A percentile compares a stretch with the other conserved stretches of the same genome.
phyloP scores from a whole-genome alignment of 371 early-diverging fungal genomes.

The Smittium culicis region DNA sequence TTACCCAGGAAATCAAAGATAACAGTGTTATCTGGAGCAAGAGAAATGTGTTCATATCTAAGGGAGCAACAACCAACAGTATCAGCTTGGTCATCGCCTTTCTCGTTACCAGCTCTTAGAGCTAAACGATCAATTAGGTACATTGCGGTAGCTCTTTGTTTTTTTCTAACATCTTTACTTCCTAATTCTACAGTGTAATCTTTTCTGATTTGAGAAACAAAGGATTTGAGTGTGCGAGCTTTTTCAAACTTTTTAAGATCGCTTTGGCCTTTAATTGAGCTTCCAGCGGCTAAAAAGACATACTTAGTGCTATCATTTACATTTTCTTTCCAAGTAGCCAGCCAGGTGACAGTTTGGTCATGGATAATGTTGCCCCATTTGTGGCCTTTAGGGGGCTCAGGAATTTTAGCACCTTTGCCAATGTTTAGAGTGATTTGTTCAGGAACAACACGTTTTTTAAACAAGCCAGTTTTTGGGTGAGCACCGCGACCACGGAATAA shows the following conservation, averaged over 20 bases:
- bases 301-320: conserved; percentile 83
- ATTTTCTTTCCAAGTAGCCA: conserved; percentile 96
- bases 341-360: conserved; percentile 88
- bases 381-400: conserved; percentile 77
- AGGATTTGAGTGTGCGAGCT: conserved; percentile 72
- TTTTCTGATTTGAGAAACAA: conserved; percentile 57
- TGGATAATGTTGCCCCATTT: conserved; percentile 76
- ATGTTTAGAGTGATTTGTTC: conserved; percentile 91
- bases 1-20: conserved; percentile 95
- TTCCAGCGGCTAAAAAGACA: conserved; percentile 81
- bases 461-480: conserved; percentile 85
- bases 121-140: conserved; percentile 91
- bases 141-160: conserved; percentile 89
- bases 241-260: conserved; percentile 94
- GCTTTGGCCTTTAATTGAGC: conserved; percentile 87
- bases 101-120: conserved; percentile 95
- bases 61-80: conserved; percentile 97
- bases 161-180: conserved; percentile 54
- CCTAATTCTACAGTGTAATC: conserved; percentile 64
- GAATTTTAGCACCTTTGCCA: conserved; percentile 59
- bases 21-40: conserved; percentile 60
- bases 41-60: conserved; percentile 76
- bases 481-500: conserved; percentile 93
- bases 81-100: conserved; percentile 94
- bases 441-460: conserved; percentile 77